Evolutionary conservation across 2,329 filamentous ascomycete genomes (phyloP), one percentile per base, ranked within the genome.

Genomic region (Pyrenochaeta sp.): DNA sequence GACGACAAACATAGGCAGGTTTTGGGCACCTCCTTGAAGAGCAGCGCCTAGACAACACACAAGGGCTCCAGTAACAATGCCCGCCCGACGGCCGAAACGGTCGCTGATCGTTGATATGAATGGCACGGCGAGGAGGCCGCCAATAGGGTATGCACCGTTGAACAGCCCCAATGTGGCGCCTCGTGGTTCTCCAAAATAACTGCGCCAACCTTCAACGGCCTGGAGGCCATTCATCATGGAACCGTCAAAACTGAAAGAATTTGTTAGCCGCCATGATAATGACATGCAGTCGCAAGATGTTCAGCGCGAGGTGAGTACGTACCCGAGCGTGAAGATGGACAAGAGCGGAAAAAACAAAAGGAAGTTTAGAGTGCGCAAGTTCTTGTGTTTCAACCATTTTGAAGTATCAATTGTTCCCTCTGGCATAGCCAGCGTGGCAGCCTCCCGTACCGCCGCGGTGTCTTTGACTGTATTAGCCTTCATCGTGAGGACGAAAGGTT

Each of bases 51-150:
- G 4, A 27, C 23, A 27, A 9, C 23, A 27, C 4, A 27, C 23
- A 27, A 27, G 75, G 7, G 80, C 77, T 15, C 81, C 82, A 35
- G 82, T 54, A 14, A 84, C 64, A 14, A 85, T 79, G 42, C 83
- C 73, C 2, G 80, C 17, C 12, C 31, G 32, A 20, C 54, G 49
- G 7, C 33, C 44, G 14, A 58, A 21, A 17, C 61, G 44, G 1
- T 51, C 51, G 5, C 41, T 51, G 11, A 53, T n/a, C 9, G 23
- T 10, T 54, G 44, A 10, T 41, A 56, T 23, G 59, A 57, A 33
- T 49, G 45, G 14, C 54, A 58, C 14, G 9, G 23, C 23, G 23
- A 27, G 4, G 23, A 27, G 23, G 9, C 23, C 23, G 9, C 23
- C 23, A 27, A 27, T 27, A 27, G 23, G 23, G 9, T 59, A 47